These are phyloP conservation scores for Aspergillus neotritici DNA, from an alignment of 2,329 filamentous ascomycete species.

Conservation along the genomic window DNA sequence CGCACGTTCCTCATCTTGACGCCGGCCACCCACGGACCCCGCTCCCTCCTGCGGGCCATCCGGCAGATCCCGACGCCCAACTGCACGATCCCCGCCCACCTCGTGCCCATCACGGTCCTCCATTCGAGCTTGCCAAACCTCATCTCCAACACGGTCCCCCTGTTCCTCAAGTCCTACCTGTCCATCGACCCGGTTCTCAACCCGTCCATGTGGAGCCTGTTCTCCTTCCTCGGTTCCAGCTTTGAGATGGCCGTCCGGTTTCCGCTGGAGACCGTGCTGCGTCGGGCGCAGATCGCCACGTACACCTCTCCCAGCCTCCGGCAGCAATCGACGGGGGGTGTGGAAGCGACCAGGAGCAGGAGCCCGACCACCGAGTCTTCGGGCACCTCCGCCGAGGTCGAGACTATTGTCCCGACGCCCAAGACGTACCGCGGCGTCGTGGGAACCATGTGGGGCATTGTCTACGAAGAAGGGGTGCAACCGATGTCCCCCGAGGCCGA, in stretches of 20 bases:
- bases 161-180: slow-evolving; percentile 79
- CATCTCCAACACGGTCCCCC: slow-evolving; percentile 73
- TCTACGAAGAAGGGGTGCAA: slow-evolving; percentile 68
- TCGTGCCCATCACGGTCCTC: slow-evolving; percentile 78
- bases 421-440: slow-evolving; percentile 79
- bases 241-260: slow-evolving; percentile 80
- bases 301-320: slow-evolving; percentile 52
- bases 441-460: slow-evolving; percentile 86
- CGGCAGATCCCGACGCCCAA: slow-evolving; percentile 66
- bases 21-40: slow-evolving; percentile 65
- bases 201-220: slow-evolving; percentile 73
- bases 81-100: slow-evolving; percentile 62
- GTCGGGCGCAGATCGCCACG: slow-evolving; percentile 76
- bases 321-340: slow-evolving; percentile 24
- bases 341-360: slow-evolving; percentile 11
- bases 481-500: slow-evolving; percentile 42
- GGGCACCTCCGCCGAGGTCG: slow-evolving; percentile 38
- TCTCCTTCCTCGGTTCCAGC: slow-evolving; percentile 73
- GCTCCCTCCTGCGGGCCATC: slow-evolving; percentile 72
- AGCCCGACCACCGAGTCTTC: slow-evolving; percentile 6
- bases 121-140: slow-evolving; percentile 80
- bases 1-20: slow-evolving; percentile 83
- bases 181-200: slow-evolving; percentile 75
- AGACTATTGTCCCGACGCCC: slow-evolving; percentile 68
- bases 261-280: slow-evolving; percentile 84